phyloP scores from a whole-genome alignment of 768 basidiomycete species.

The Boletus sp. region DNA sequence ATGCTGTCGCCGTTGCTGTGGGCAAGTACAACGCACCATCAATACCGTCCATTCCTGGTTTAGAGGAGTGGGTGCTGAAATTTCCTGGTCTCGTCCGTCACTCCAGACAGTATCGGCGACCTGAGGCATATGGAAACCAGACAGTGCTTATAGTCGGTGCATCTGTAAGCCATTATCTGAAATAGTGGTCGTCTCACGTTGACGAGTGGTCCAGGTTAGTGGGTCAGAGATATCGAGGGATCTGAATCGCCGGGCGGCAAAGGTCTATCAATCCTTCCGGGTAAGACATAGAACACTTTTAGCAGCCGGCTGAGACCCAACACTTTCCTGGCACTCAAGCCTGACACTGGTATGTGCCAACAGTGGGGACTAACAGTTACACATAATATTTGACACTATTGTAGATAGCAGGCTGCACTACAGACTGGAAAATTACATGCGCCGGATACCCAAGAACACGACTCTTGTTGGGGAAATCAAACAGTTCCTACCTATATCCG shows the following conservation, averaged over 20 bases:
- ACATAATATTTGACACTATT: too few species aligned
- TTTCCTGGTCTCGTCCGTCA: conserved; percentile 37
- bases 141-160: conserved; percentile 42
- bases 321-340: neutral
- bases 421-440: neutral
- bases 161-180: neutral
- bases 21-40: conserved; percentile 13
- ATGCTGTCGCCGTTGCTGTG: conserved; percentile 12
- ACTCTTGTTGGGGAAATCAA: neutral
- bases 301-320: neutral
- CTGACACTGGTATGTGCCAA: conserved; percentile 1
- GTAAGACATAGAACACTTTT: neutral
- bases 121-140: conserved; percentile 34
- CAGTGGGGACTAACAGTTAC: neutral
- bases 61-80: conserved; percentile 11
- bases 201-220: neutral
- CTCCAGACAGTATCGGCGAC: conserved; percentile 41
- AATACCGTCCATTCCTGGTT: conserved; percentile 14
- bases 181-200: neutral
- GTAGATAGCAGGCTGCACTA: neutral
- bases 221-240: conserved; percentile 9
- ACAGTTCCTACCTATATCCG: neutral
- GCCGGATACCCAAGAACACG: neutral
- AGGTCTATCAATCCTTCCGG: conserved; percentile 4
- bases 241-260: neutral